Evolutionary conservation across 371 early-diverging fungal species (phyloP), one percentile per base, ranked within the genome.

Genomic region (Gilbertella persicaria): DNA sequence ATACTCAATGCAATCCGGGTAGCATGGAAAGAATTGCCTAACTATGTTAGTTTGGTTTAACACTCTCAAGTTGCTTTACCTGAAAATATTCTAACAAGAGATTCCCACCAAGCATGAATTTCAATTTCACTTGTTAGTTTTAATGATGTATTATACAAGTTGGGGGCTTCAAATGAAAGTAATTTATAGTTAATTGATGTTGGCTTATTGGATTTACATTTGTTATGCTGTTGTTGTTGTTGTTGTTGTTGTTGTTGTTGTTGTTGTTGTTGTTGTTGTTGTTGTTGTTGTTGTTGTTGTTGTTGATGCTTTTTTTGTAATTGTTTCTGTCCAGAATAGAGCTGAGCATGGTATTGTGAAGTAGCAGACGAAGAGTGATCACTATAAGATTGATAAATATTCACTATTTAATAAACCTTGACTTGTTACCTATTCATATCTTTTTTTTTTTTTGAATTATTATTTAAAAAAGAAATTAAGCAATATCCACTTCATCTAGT

Each of bases 341-440:
- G 51, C 26, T 71, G 73, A 26, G 79, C 79, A 55, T 78, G 75
- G 48, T 78, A 74, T 46, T 78, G 63, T n/a, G 68, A 63, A 16
- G 69, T 75, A 6, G 72, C 67, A 17, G 65, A 64, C 36, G 49
- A 43, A 8, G 56, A 55, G 26, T 42, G 48, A 50, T 56, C 57
- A 55, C 56, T 55, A 45, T 10, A 39, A 28, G 28, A n/a, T 14
- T 13, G 33, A 24, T 16, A 29, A 45, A 29, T 16, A 28, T 43
- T 43, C 24, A 26, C 14, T 24, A 16, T 24, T 13, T 43, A 6
- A 14, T 7, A 39, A 19, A 5, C 19, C 16, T 39, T 39, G 39
- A 8, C 4, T 25, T 43, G 44, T 45, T 45, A 46, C 46, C 46
- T 46, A 19, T 46, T 46, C 46, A 46, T 46, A 16, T 45, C 21